Percentiles rank a stretch among this genome's conserved stretches.
These are phyloP conservation scores for Blastobotrys parvus DNA, from an alignment of 805 yeast species.

Conservation along the genomic window DNA sequence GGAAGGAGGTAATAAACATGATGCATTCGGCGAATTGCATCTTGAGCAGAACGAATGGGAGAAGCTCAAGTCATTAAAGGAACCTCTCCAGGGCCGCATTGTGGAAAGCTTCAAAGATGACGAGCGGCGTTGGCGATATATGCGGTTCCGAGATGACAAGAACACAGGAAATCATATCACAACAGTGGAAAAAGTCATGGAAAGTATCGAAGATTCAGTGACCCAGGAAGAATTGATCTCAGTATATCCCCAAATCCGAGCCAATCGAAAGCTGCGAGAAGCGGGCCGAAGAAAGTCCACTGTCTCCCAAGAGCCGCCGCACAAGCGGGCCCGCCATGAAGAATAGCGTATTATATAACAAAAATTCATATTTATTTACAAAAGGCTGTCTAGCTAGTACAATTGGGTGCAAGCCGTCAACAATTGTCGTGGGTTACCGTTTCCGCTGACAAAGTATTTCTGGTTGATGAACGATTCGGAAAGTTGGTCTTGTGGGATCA, in stretches of 20 bases:
- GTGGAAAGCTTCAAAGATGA: conserved; percentile 72
- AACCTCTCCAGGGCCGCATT: conserved; percentile 83
- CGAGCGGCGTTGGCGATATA: conserved; percentile 67
- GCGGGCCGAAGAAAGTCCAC: conserved; percentile 1
- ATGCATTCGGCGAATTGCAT: conserved; percentile 56
- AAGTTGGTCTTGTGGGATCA: conserved; percentile 28
- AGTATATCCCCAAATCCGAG: conserved; percentile 47
- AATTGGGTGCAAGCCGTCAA: conserved; percentile 34
- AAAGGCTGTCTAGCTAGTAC: conserved; percentile 8
- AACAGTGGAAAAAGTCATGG: conserved; percentile 74
- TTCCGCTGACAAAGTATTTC: conserved; percentile 50
- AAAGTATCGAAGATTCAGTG: conserved; percentile 82
- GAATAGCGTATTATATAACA: too few species aligned
- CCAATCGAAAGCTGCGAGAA: conserved; percentile 52
- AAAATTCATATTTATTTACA: too few species aligned
- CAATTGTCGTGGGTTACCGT: conserved; percentile 55
- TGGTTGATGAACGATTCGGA: conserved; percentile 35
- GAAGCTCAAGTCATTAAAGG: conserved; percentile 52
- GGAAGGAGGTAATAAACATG: conserved; percentile 57
- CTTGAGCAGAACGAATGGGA: conserved; percentile 76
- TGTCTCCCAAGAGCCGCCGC: not conserved
- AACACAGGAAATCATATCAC: conserved; percentile 74
- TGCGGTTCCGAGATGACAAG: conserved; percentile 92
- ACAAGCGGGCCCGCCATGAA: not conserved
- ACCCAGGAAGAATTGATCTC: conserved; percentile 63